phyloP scores from a whole-genome alignment of 2,329 filamentous ascomycete species.

The Cercospora sp. region DNA sequence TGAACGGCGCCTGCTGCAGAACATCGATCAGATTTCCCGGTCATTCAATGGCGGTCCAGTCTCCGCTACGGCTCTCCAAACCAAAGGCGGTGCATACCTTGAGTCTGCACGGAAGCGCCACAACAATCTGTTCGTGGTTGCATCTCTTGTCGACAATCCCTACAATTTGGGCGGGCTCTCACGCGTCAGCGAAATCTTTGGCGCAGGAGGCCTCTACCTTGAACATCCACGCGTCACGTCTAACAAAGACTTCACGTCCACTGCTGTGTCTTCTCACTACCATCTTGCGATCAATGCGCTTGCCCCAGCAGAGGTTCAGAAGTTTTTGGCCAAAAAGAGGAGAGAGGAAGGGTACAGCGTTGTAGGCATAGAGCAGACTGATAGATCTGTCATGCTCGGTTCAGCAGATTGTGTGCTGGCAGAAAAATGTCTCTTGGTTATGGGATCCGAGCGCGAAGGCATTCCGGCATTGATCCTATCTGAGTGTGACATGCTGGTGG shows the following conservation, averaged over 20 bases:
- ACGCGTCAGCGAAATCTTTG: slow-evolving; percentile 54
- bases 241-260: slow-evolving; percentile 52
- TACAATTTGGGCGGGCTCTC: slow-evolving; percentile 54
- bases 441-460: slow-evolving; percentile 55
- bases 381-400: slow-evolving; percentile 50
- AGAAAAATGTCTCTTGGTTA: slow-evolving; percentile 43
- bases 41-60: slow-evolving; percentile 19
- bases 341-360: slow-evolving; percentile 51
- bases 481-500: slow-evolving; percentile 54
- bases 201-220: slow-evolving; percentile 49
- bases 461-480: slow-evolving; percentile 51
- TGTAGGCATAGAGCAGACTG: slow-evolving; percentile 58
- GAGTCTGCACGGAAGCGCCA: slow-evolving; percentile 35
- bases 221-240: slow-evolving; percentile 43
- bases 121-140: slow-evolving; percentile 48
- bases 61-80: slow-evolving; percentile 47
- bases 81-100: slow-evolving; percentile 51
- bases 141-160: slow-evolving; percentile 53
- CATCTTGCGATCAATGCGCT: slow-evolving; percentile 49
- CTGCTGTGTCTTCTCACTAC: slow-evolving; percentile 51
- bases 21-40: slow-evolving; percentile 22
- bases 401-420: slow-evolving; percentile 36
- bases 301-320: slow-evolving; percentile 28
- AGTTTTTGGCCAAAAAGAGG: slow-evolving; percentile 46
- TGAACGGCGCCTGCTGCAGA: slow-evolving; percentile 21